Base-by-base conservation (phyloP, 2,329 filamentous ascomycete species). In the Fonsecaea pedrosoi region DNA sequence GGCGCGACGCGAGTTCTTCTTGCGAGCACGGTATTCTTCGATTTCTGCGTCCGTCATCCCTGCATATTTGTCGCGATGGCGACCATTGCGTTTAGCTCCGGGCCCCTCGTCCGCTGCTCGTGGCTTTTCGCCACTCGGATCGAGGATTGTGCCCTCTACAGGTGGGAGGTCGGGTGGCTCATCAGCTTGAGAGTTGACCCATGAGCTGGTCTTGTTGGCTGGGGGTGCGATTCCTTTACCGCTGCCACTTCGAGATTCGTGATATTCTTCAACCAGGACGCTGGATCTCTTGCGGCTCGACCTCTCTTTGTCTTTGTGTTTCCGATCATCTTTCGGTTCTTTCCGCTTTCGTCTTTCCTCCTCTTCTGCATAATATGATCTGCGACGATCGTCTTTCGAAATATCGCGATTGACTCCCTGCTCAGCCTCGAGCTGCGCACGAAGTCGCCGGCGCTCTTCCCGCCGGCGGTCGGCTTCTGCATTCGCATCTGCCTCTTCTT, bases 141-240 rank as follows among this genome's bases (percentile, higher is more conserved):
- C 82, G 21, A 83, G 69, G 25, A 84, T 78, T 8, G 82, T 83
- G 3, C 77, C 77, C 9, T 81, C 77, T 15, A 83, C 75, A 34
- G 78, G 81, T 2, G 82, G 82, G 8, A 80, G 77, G 60, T 83
- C 82, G 0, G 82, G 81, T 15, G 82, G 82, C 21, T 84, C 81
- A 32, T 77, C 78, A 8, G 78, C 75, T 70, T 83, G 81, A 1
- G 80, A 82, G 66, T 83, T 76, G 7, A 84, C 77, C 82, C 82
- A 84, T 6, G 80, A 82, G 7, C 81, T 82, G 38, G 81, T 84
- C 72, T 84, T 83, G 61, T 83, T 80, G 70, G 70, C 68, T 34
- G 37, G 77, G 60, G 66, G 74, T 21, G 71, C 56, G 25, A 68
- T 69, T 13, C 73, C 74, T 54, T 72, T 70, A 38, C 73, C 70